Percentiles rank a stretch among this genome's conserved stretches.
These are phyloP conservation scores for Teunomyces gatunensis DNA, from an alignment of 805 yeast genomes.

Conservation along the genomic window DNA sequence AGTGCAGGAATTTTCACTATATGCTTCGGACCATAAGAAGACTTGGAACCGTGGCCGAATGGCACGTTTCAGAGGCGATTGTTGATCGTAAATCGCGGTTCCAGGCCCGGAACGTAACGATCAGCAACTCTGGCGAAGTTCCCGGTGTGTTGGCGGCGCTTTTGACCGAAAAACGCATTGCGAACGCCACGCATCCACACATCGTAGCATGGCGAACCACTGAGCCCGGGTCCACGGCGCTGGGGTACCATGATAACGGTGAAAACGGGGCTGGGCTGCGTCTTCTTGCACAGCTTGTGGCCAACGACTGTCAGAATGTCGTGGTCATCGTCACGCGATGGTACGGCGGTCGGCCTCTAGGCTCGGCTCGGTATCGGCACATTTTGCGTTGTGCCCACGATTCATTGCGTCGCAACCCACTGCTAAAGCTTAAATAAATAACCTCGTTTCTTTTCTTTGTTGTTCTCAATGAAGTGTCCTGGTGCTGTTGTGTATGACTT, in stretches of 20 bases:
- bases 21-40: neutral
- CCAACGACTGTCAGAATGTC: constrained; percentile 49
- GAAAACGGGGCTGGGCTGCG: constrained; percentile 73
- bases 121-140: constrained; percentile 43
- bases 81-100: constrained; percentile 61
- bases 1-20: neutral
- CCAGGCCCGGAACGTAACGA: constrained; percentile 54
- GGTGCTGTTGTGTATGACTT: neutral
- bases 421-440: neutral
- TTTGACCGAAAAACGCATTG: constrained; percentile 44
- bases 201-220: constrained; percentile 71
- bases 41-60: constrained; percentile 9
- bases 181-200: constrained; percentile 64
- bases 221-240: constrained; percentile 18
- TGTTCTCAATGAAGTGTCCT: neutral
- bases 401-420: constrained; percentile 30
- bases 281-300: constrained; percentile 49
- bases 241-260: constrained; percentile 68
- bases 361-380: constrained; percentile 67
- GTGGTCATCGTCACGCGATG: constrained; percentile 72
- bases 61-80: constrained; percentile 31
- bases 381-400: constrained; percentile 57
- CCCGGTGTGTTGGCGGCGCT: constrained; percentile 41
- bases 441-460: neutral
- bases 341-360: constrained; percentile 79